Evolutionary conservation across 805 yeast genomes (phyloP).

Genomic region (Lachancea lanzarotensis): DNA sequence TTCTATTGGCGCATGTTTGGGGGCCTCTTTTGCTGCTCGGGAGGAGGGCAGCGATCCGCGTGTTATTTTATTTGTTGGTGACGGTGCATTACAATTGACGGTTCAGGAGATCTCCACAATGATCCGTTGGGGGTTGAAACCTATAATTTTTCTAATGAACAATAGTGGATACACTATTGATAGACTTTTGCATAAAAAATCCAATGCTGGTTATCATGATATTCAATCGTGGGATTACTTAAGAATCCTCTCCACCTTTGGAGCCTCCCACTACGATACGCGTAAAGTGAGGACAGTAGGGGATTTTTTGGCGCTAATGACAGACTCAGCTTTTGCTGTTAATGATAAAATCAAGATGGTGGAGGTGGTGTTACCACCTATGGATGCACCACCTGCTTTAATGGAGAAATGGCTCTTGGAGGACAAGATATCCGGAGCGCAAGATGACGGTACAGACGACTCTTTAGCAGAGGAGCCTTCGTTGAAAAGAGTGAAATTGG

Average conservation of each 20-base stretch:
- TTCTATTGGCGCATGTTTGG: constrained; percentile 57
- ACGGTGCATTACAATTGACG: constrained; percentile 62
- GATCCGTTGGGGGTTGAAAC: constrained; percentile 47
- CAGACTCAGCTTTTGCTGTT: constrained; percentile 34
- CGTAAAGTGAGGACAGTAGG: constrained; percentile 41
- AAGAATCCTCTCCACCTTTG: constrained; percentile 44
- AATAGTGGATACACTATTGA: constrained; percentile 65
- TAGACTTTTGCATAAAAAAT: constrained; percentile 51
- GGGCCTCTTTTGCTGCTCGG: constrained; percentile 52
- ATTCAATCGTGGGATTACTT: constrained; percentile 57
- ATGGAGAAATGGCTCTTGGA: constrained; percentile 8
- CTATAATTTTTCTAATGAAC: constrained; percentile 54
- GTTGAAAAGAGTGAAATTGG: neutral
- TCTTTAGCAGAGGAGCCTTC: neutral
- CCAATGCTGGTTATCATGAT: constrained; percentile 48
- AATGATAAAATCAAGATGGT: constrained; percentile 45
- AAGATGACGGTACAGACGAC: neutral
- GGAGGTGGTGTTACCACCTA: constrained; percentile 50
- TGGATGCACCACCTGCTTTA: constrained; percentile 47
- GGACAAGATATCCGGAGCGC: neutral
- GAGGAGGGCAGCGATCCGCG: constrained; percentile 42
- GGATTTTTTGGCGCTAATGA: constrained; percentile 41
- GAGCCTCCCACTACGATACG: constrained; percentile 44
- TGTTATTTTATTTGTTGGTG: constrained; percentile 58
- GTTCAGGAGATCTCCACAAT: constrained; percentile 59